Evolutionary conservation across 495 filamentous ascomycete species (phyloP).

Genomic region (Talaromyces liani): DNA sequence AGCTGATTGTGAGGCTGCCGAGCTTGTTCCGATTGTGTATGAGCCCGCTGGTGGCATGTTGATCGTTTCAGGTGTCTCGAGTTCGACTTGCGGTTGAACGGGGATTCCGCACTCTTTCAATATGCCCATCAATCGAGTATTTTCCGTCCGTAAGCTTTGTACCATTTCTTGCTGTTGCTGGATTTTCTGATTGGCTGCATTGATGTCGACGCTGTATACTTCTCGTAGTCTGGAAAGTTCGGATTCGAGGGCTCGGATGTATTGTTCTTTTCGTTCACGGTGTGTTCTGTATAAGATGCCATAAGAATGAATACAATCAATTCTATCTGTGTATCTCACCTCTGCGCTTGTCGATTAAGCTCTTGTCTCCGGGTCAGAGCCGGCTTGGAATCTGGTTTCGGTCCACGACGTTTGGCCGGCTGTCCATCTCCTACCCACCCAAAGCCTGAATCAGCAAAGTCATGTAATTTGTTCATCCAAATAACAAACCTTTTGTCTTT

Average conservation of each 20-base stretch:
- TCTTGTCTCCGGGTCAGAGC: constrained; percentile 91
- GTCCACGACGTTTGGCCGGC: constrained; percentile 79
- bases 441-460: not conserved
- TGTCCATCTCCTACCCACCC: constrained; percentile 57
- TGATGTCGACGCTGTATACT: constrained; percentile 35
- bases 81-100: constrained; percentile 35
- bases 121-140: constrained; percentile 66
- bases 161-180: constrained; percentile 38
- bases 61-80: not conserved
- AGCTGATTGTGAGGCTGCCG: constrained; percentile 26
- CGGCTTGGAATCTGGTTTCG: constrained; percentile 95
- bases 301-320: constrained; percentile 4
- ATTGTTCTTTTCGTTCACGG: constrained; percentile 92
- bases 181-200: constrained; percentile 26
- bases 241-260: constrained; percentile 88
- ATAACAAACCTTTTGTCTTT: constrained; percentile 9
- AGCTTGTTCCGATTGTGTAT: constrained; percentile 21
- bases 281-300: constrained; percentile 56
- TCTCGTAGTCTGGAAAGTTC: constrained; percentile 68
- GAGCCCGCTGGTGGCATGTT: not conserved
- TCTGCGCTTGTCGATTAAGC: constrained; percentile 90
- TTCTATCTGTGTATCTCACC: constrained; percentile 43
- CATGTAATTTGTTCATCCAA: not conserved
- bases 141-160: constrained; percentile 47
- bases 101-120: constrained; percentile 66